phyloP scores from a whole-genome alignment of 1,284 basidiomycete genomes.

The Puccinia brachypodii region DNA sequence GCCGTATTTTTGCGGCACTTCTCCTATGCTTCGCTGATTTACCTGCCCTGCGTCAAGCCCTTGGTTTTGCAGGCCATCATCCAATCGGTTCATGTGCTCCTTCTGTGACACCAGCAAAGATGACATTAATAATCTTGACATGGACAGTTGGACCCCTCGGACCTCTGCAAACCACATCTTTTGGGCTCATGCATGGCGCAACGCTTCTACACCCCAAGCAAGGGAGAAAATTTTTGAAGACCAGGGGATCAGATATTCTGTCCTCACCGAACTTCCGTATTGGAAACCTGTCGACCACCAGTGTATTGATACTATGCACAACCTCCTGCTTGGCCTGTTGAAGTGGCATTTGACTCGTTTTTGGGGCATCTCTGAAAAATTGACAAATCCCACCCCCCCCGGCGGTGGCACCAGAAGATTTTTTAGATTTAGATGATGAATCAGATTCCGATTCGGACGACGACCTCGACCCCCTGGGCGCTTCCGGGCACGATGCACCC shows the following conservation, averaged over 20 bases:
- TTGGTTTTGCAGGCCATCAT: constrained; percentile 30
- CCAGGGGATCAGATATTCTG: too few relatives aligned
- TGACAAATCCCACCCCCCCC: not conserved
- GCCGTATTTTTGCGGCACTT: not conserved
- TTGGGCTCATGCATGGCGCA: too few relatives aligned
- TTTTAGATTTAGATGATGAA: not conserved
- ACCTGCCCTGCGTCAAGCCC: constrained; percentile 36
- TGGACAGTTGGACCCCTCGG: too few relatives aligned
- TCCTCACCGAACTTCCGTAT: constrained; percentile 5
- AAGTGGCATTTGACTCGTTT: constrained; percentile 22
- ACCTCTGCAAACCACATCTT: too few relatives aligned
- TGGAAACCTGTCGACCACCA: constrained; percentile 8
- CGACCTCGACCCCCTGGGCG: not conserved
- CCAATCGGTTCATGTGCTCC: too few relatives aligned
- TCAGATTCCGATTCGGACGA: not conserved
- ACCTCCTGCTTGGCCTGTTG: constrained; percentile 15
- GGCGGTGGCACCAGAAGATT: not conserved
- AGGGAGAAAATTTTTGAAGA: too few relatives aligned
- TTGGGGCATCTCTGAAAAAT: constrained; percentile 8
- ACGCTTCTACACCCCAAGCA: too few relatives aligned
- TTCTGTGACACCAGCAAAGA: too few relatives aligned
- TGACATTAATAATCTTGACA: too few relatives aligned
- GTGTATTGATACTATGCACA: constrained; percentile 23
- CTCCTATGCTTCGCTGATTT: not conserved
- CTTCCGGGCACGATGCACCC: not conserved